These are phyloP conservation scores for Ophiostoma fasciatum DNA, from an alignment of 2,329 filamentous ascomycete species.

Conservation along the genomic window DNA sequence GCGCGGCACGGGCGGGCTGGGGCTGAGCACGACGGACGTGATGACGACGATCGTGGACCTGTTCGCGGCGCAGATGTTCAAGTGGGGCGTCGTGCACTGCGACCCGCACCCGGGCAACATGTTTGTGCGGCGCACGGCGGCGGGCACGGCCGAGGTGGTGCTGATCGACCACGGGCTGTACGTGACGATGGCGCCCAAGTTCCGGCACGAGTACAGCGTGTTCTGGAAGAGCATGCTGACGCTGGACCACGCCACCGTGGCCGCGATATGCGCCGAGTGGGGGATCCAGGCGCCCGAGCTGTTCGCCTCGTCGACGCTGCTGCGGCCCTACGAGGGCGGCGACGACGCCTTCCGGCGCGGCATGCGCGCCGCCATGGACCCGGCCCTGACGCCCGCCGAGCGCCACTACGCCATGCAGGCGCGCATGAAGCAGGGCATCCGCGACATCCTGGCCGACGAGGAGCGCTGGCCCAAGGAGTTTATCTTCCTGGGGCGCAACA, in stretches of 20 bases:
- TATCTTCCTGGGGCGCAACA: constrained; percentile 80
- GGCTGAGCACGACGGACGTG: constrained; percentile 67
- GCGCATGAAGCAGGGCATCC: constrained; percentile 55
- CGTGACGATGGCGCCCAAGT: constrained; percentile 72
- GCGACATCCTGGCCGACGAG: constrained; percentile 65
- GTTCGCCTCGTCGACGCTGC: constrained; percentile 78
- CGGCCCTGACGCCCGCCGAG: constrained; percentile 44
- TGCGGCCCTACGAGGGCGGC: constrained; percentile 83
- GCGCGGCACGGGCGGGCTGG: constrained; percentile 63
- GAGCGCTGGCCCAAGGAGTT: constrained; percentile 82
- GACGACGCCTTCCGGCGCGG: constrained; percentile 49
- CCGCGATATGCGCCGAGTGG: constrained; percentile 61
- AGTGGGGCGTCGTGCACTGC: constrained; percentile 90
- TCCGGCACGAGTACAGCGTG: constrained; percentile 70
- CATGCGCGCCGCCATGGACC: constrained; percentile 52
- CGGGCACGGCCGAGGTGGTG: constrained; percentile 75
- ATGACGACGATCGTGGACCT: constrained; percentile 96
- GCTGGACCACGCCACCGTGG: constrained; percentile 75
- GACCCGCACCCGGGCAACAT: constrained; percentile 97
- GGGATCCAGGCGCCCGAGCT: constrained; percentile 80
- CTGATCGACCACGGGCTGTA: constrained; percentile 97
- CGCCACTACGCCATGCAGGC: constrained; percentile 83
- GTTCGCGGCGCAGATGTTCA: constrained; percentile 96
- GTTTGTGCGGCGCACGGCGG: constrained; percentile 75
- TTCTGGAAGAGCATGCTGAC: constrained; percentile 94